Percentiles rank a stretch among this genome's conserved stretches.
Evolutionary conservation across 768 basidiomycete genomes (phyloP).

Genomic region (Cystoderma amianthinum): DNA sequence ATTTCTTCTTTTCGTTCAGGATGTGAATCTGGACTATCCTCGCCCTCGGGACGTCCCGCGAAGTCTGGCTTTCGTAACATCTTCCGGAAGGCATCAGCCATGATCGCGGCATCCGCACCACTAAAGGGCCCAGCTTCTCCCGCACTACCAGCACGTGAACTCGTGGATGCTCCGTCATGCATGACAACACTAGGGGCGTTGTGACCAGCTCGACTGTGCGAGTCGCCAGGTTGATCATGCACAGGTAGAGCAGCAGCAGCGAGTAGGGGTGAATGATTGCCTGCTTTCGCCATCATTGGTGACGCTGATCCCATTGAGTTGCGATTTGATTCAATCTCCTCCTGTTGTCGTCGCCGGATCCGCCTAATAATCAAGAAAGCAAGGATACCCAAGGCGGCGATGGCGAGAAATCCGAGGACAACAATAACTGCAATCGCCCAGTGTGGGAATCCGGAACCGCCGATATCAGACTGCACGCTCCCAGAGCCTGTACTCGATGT

Average conservation of each 20-base stretch:
- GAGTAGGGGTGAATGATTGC: conserved; percentile 41
- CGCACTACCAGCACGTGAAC: conserved; percentile 52
- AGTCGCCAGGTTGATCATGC: conserved; percentile 15
- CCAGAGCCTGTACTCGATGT: conserved; percentile 19
- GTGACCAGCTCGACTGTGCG: conserved; percentile 16
- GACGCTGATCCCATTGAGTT: conserved; percentile 75
- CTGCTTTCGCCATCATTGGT: conserved; percentile 74
- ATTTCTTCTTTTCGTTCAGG: conserved; percentile 31
- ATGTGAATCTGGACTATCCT: conserved; percentile 52
- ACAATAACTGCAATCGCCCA: conserved; percentile 93
- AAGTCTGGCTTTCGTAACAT: conserved; percentile 89
- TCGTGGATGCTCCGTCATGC: conserved; percentile 73
- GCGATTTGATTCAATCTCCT: conserved; percentile 42
- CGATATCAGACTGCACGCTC: conserved; percentile 35
- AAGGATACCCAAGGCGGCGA: conserved; percentile 61
- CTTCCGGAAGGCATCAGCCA: conserved; percentile 89
- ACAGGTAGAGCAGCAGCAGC: conserved; percentile 15
- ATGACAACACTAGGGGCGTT: conserved; percentile 35
- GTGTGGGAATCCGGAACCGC: conserved; percentile 54
- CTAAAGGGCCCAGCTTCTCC: conserved; percentile 70
- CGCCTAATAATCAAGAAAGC: conserved; percentile 70
- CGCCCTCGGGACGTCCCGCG: conserved; percentile 69
- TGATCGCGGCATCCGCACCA: conserved; percentile 83
- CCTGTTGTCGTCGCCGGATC: conserved; percentile 43
- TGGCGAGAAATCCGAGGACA: conserved; percentile 79